phyloP scores from a whole-genome alignment of 2,329 filamentous ascomycete genomes.

The Taxawa tesnikishii region DNA sequence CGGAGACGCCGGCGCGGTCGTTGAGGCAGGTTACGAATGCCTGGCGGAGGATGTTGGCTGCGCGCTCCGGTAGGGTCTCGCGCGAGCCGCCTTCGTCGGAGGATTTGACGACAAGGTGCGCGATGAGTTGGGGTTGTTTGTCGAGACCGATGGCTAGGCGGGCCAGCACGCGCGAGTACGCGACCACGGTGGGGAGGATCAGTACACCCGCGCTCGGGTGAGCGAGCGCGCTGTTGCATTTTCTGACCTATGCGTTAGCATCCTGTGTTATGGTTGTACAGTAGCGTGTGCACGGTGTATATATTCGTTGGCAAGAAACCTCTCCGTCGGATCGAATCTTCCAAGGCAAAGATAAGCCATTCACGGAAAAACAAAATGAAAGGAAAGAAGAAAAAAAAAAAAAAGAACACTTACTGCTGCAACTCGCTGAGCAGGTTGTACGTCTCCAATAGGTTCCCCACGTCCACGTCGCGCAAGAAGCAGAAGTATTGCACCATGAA shows the following conservation, averaged over 20 bases:
- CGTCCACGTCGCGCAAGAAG: slow-evolving; percentile 71
- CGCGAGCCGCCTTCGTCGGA: slow-evolving; percentile 51
- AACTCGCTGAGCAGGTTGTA: slow-evolving; percentile 64
- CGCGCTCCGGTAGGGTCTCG: slow-evolving; percentile 72
- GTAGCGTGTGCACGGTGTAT: no score
- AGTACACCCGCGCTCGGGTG: slow-evolving; percentile 70
- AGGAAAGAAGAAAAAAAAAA: slow-evolving; percentile 4
- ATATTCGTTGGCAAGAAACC: no score
- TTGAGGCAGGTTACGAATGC: slow-evolving; percentile 85
- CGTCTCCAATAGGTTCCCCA: slow-evolving; percentile 60
- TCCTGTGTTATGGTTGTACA: no score
- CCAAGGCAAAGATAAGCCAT: no score
- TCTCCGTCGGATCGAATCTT: no score
- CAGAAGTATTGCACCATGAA: slow-evolving; percentile 73
- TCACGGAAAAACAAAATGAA: background rate
- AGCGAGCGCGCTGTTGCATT: slow-evolving; percentile 70
- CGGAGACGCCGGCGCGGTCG: slow-evolving; percentile 56
- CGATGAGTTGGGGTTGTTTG: slow-evolving; percentile 64
- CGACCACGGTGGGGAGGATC: slow-evolving; percentile 72
- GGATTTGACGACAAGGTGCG: slow-evolving; percentile 36
- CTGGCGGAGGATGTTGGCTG: slow-evolving; percentile 79
- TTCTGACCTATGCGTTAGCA: no score
- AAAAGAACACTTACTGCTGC: slow-evolving; percentile 52
- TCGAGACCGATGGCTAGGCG: slow-evolving; percentile 76
- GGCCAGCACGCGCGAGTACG: slow-evolving; percentile 67